phyloP scores from a whole-genome alignment of 2,329 filamentous ascomycete genomes.

The Fusarium sp. region DNA sequence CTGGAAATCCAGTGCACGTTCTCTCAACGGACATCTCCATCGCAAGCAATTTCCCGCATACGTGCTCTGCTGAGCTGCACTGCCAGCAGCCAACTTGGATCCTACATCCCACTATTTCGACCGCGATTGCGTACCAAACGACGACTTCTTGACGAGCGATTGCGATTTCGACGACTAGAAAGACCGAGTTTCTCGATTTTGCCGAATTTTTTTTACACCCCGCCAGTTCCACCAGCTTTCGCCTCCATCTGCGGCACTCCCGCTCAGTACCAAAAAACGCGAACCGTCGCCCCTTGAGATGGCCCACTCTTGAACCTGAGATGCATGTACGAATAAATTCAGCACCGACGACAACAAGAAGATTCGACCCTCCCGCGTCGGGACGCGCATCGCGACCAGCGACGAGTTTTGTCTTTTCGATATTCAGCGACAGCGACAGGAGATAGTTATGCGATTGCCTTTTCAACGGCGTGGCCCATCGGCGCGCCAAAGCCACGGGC shows the following conservation, averaged over 20 bases:
- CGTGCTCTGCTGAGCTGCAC: slow-evolving; percentile 34
- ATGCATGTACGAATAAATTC: slow-evolving; percentile 40
- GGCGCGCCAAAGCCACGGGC: slow-evolving; percentile 49
- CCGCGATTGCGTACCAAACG: slow-evolving; percentile 15
- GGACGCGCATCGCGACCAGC: slow-evolving; percentile 3
- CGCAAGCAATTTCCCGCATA: slow-evolving; percentile 51
- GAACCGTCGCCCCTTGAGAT: slow-evolving; percentile 40
- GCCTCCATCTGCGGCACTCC: slow-evolving; percentile 10
- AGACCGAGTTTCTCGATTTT: not conserved
- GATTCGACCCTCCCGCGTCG: slow-evolving; percentile 16
- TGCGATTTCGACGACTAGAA: slow-evolving; percentile 9
- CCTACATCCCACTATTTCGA: slow-evolving; percentile 33
- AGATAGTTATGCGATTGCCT: slow-evolving; percentile 58
- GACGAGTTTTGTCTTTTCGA: slow-evolving; percentile 19
- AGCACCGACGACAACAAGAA: slow-evolving; percentile 25
- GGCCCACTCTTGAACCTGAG: slow-evolving; percentile 42
- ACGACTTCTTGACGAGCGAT: slow-evolving; percentile 18
- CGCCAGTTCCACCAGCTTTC: not conserved
- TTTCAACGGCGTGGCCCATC: slow-evolving; percentile 52
- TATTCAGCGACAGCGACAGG: slow-evolving; percentile 34
- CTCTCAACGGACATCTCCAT: slow-evolving; percentile 44
- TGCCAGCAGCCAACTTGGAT: slow-evolving; percentile 34
- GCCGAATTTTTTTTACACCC: slow-evolving; percentile 8
- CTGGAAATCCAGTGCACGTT: slow-evolving; percentile 33
- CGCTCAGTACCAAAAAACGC: slow-evolving; percentile 27